Base-by-base conservation (phyloP, 805 yeast genomes). In the Torulaspora delbrueckii region DNA sequence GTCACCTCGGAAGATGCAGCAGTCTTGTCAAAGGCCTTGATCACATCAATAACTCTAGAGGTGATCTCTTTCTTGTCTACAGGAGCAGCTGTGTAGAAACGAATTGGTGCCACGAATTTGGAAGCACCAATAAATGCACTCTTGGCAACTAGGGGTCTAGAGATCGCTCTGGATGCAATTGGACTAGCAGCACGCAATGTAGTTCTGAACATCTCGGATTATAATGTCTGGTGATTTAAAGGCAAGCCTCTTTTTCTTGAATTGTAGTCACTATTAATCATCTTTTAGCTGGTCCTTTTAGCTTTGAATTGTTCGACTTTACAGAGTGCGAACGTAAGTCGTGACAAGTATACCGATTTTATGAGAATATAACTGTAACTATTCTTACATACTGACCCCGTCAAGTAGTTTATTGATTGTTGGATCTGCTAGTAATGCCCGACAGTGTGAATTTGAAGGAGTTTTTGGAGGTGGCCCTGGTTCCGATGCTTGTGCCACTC, bases 41-140 rank as follows among this genome's bases (percentile, higher is more conserved):
- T 75, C 46, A 93, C 96, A 59, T 84, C 86, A 51, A 84, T 71
- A 44, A 93, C 85, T 71, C 97, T 81, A 53, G 78, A 74, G 56
- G 88, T 78, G 54, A 90, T 90, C 64, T 87, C 96, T 33, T 82
- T 85, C 64, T 81, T 79, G 50, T 84, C 72, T 38, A 82, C 77
- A 27, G 86, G 77, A 45, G 75, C 81, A 43, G 84, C 77, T 14
- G 77, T 63, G 71, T 82, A 83, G 62, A 76, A 65, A 56, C 79
- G 69, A 10, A 54, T 45, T 27, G 58, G 52, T 30, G 53, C 51
- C 30, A 40, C 39, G 28, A 54, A 49, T 33, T 45, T 40, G 37
- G 52, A 56, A 48, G 51, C 64, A 44, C 51, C 62, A 54, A 53
- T 56, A 47, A 48, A 64, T 50, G 52, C 50, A 40, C 62, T 55